Base-by-base conservation (phyloP, 163 green algal species). In the Scenedesmus sp. region DNA sequence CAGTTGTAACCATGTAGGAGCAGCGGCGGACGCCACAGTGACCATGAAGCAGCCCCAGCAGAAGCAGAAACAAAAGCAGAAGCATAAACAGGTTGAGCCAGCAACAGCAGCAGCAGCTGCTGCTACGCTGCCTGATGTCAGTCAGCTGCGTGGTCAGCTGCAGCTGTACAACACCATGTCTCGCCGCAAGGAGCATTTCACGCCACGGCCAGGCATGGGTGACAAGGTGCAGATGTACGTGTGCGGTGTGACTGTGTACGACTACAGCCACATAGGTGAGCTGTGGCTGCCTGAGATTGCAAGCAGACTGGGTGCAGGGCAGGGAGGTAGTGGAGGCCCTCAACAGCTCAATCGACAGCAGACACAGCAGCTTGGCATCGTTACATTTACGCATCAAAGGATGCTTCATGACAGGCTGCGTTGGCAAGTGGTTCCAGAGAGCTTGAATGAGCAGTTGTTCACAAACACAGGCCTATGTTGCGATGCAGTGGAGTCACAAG, bases 241-340 rank as follows among this genome's bases (percentile, higher is more conserved):
- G 20, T 99, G 98, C 90, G 98, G 98, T 12, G 97, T 99, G 1
- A 99, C 98, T 1, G 98, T 99, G 16, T 99, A 99, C 88, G 98
- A 99, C 93, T 98, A 97, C 93, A 97, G 92, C 59, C 97, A 99
- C 93, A 98, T 99, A 46, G 98, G 97, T 98, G 68, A 88, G 94
- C 40, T 7, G 4, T 22, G 4, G 3, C 7, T 40, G 4, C 30
- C 3, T 16, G 2, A 24, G 6, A 9, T 40, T 5, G 5, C 18
- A 9, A 10, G 65, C 65, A 76, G 65, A 2, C 40, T 26, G 7
- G 65, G 4, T 76, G 65, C 7, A 37, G 59, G 22, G 59, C 22
- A 65, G 24, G 59, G 22, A 35, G 13, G 22, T 72, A 13, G 22
- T 9, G 24, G 24, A 3, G 10, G 65, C 65, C 37, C 65, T 20